phyloP scores from a whole-genome alignment of 2,329 filamentous ascomycete genomes.

The Exophiala sideris region DNA sequence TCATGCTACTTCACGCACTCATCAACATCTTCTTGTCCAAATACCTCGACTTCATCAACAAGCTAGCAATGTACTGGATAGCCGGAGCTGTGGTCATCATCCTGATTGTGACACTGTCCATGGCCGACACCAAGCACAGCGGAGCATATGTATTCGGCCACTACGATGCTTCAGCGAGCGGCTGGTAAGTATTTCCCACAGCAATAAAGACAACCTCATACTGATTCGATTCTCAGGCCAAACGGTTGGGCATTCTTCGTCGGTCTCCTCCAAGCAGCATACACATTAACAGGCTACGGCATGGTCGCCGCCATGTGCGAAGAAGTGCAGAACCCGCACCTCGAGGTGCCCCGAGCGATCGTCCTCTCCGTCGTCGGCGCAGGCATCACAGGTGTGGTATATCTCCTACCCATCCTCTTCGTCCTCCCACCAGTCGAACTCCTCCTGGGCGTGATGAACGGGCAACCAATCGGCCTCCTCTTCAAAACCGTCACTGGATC shows the following conservation, averaged over 20 bases:
- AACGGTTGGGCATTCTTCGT: conserved; percentile 62
- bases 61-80: conserved; percentile 71
- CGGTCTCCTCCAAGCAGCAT: conserved; percentile 48
- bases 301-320: conserved; percentile 57
- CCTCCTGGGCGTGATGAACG: conserved; percentile 40
- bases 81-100: conserved; percentile 54
- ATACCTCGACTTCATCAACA: conserved; percentile 66
- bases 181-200: conserved; percentile 36
- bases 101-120: conserved; percentile 47
- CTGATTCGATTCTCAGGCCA: conserved; percentile 32
- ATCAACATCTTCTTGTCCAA: conserved; percentile 63
- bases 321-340: conserved; percentile 47
- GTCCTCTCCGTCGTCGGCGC: conserved; percentile 49
- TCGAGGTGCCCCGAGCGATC: conserved; percentile 50
- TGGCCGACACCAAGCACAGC: conserved; percentile 40
- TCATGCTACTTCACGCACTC: conserved; percentile 62
- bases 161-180: conserved; percentile 48
- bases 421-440: conserved; percentile 43
- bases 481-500: conserved; percentile 44
- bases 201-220: background rate
- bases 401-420: conserved; percentile 50
- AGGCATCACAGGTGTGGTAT: conserved; percentile 49
- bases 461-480: conserved; percentile 53
- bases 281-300: conserved; percentile 55
- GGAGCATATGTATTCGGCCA: conserved; percentile 53